Evolutionary conservation across 108 stramenopile genomes (phyloP), one percentile per base, ranked within the genome.

Genomic region (Licmophora abbreviata): DNA sequence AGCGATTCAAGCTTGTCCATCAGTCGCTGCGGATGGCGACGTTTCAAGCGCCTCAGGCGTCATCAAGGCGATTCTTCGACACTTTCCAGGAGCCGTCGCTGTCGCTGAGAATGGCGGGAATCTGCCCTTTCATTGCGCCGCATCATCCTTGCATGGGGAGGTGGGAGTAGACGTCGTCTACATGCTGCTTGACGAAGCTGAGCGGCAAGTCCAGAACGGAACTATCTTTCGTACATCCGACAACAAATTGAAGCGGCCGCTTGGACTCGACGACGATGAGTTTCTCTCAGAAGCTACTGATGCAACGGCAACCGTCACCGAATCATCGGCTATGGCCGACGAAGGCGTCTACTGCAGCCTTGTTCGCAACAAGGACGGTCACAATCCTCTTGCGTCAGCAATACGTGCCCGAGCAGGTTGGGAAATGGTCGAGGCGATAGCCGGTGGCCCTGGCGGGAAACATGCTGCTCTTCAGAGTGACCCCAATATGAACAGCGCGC

Each of bases 71-170:
- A 64, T 87, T 5, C 45, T 92, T 31, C 32, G 31, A 7, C 68
- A 81, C 26, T 92, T 92, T 56, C 85, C 81, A 14, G 52, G 65
- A 41, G 85, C 69, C 22, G 71, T 88, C 31, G 74, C 69, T 9
- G 68, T 92, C 21, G 55, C 63, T 34, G 85, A 92, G 48, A 81
- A 87, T 41, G 85, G 78, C 22, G 90, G 90, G 3, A 85, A 92
- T 54, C 63, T 82, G 25, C 90, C 90, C 8, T 70, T 92, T 48
- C 90, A 92, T 44, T 57, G 66, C 37, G 88, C 78, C 42, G 78
- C 83, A 1, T 63, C 69, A 24, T 53, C 65, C 25, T 65, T 92
- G 26, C 32, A 59, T 7, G 85, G 90, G 7, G 64, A 66, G 24
- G 32, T 71, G 14, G 90, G 81, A 8, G 79, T 66, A 8, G 71